Base-by-base conservation (phyloP, 2,329 filamentous ascomycete species). In the Colletotrichum higginsianum region DNA sequence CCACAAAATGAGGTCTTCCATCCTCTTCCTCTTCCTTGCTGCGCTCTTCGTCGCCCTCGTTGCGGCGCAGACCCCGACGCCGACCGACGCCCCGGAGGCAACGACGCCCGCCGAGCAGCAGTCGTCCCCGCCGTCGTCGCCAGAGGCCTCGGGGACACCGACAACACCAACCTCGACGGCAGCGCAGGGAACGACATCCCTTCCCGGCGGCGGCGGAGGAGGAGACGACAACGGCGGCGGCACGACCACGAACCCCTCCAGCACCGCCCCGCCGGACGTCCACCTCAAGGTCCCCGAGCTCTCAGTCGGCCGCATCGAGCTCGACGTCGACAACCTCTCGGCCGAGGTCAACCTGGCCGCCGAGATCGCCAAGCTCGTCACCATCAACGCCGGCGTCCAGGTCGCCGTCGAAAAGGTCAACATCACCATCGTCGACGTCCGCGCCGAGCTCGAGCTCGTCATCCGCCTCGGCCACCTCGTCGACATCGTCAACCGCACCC, bases 341-440 rank as follows among this genome's bases (percentile, higher is more conserved):
- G 89, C 88, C 2, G 87, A 91, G 71, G 82, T 91, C 76, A 91
- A 90, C 76, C 81, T 91, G 2, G 87, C 88, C 60, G 89, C 89
- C 44, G 85, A 88, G 71, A 84, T 91, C n/a, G 88, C 89, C 16
- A 85, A 84, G 52, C 83, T 91, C 1, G 89, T 91, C 1, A 78
- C 82, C 26, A 77, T 90, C 74, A 85, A 86, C 65, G 88, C 89
- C 0, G 88, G 89, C 61, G 82, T 89, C 49, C 82, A 89, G 56
- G 78, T 87, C 61, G 86, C 86, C 21, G 76, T 85, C 35, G 76
- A 77, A 4, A 85, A 84, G 73, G 83, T 91, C 76, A 91, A 90
- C 79, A 85, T 91, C 76, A 90, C 89, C 21, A 91, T 91, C 69
- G 82, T 85, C 15, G 88, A 91, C 74, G 88, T 91, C 7, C 83